Evolutionary conservation across 164 flowering plant species (phyloP).

Genomic region (Magnolia kwangsiensis): DNA sequence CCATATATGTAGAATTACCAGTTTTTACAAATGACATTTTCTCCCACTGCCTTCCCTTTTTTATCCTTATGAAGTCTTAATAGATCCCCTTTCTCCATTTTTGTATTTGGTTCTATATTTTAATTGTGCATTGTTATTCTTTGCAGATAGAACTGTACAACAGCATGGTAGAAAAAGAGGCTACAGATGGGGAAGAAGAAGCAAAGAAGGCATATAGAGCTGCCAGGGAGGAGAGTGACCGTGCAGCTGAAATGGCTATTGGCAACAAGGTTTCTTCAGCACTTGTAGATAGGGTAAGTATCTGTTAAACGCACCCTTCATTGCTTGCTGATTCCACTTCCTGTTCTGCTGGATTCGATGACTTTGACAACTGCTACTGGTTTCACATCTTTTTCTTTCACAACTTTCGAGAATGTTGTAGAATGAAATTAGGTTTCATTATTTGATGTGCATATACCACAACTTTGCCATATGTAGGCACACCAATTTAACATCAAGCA

Average conservation of each 20-base stretch:
- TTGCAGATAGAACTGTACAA: conserved; percentile 80
- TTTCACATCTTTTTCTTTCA: background rate
- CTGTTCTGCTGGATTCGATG: background rate
- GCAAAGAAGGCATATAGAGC: conserved; percentile 84
- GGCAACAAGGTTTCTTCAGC: conserved; percentile 70
- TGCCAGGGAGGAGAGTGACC: conserved; percentile 63
- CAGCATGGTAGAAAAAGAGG: conserved; percentile 75
- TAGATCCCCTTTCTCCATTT: background rate
- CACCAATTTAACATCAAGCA: background rate
- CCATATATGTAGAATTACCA: background rate
- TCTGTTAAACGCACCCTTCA: background rate
- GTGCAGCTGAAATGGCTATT: conserved; percentile 45
- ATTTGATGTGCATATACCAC: background rate
- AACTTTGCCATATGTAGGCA: background rate
- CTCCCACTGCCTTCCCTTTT: background rate
- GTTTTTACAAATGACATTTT: background rate
- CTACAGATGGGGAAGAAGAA: conserved; percentile 59
- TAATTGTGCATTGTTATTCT: background rate
- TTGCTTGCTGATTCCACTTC: background rate
- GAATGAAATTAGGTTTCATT: background rate
- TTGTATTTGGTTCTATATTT: background rate
- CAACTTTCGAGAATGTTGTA: background rate
- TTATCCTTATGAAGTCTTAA: background rate
- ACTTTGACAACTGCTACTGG: background rate
- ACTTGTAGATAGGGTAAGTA: conserved; percentile 64